phyloP scores from a whole-genome alignment of 78 protist genomes.

The Pigoraptor vietnamica region DNA sequence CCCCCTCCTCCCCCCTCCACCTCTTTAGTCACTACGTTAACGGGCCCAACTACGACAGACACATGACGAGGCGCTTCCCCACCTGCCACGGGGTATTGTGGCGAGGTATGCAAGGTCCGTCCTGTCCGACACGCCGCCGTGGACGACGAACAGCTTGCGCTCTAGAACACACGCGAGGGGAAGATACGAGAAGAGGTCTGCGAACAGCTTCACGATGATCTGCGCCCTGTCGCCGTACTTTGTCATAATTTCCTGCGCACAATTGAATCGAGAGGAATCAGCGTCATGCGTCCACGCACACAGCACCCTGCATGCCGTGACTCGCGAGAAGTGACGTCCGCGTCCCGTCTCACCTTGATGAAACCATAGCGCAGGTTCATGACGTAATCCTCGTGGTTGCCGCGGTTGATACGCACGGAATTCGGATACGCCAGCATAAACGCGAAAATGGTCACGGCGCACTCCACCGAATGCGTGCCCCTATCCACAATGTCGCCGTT shows the following conservation, averaged over 20 bases:
- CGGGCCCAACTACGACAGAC: too few species aligned
- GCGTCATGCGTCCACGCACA: too few species aligned
- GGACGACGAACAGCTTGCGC: not conserved
- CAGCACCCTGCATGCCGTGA: too few species aligned
- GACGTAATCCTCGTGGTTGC: not conserved
- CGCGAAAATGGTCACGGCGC: constrained; percentile 65
- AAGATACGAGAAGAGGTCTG: not conserved
- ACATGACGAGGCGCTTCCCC: too few species aligned
- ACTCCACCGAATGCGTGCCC: constrained; percentile 77
- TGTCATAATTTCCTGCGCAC: not conserved
- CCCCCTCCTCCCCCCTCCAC: too few species aligned
- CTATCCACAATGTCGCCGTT: constrained; percentile 93
- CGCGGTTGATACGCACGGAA: constrained; percentile 29
- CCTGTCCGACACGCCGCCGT: not conserved
- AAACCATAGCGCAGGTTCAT: not conserved
- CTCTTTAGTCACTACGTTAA: too few species aligned
- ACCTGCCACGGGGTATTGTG: not conserved
- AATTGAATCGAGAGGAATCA: too few species aligned
- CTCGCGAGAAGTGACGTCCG: too few species aligned
- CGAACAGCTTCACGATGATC: not conserved
- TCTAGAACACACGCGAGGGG: not conserved
- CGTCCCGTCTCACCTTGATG: not conserved
- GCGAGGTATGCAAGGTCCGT: not conserved
- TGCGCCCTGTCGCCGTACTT: not conserved
- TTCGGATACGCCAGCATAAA: constrained; percentile 73